These are phyloP conservation scores for Aureobasidium lini DNA, from an alignment of 2,329 filamentous ascomycete species.

Conservation along the genomic window DNA sequence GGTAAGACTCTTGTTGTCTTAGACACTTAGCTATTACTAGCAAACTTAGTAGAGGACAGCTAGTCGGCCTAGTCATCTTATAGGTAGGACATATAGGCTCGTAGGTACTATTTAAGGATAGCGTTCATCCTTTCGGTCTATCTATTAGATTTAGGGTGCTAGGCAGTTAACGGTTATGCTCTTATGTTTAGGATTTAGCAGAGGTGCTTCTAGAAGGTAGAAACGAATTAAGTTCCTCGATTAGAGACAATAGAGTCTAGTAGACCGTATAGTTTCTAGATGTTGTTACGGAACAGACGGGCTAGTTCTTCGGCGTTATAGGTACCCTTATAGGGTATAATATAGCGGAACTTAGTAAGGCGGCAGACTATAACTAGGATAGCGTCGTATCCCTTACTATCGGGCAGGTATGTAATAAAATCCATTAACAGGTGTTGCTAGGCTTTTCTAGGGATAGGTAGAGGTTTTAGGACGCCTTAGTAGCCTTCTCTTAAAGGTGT, in stretches of 20 bases:
- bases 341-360: neutral
- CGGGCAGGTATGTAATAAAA: neutral
- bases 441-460: neutral
- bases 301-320: neutral
- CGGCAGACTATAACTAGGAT: neutral
- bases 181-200: neutral
- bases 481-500: neutral
- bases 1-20: neutral
- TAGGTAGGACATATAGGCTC: neutral
- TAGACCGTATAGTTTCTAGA: neutral
- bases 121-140: neutral
- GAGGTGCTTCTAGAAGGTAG: neutral
- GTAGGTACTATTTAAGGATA: neutral
- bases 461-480: neutral
- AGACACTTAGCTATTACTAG: neutral
- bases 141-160: neutral
- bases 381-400: neutral
- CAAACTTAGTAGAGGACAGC: neutral
- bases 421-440: neutral
- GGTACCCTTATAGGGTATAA: neutral
- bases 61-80: neutral
- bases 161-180: neutral
- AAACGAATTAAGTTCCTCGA: neutral
- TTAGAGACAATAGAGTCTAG: neutral
- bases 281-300: neutral